Percentiles rank a stretch among this genome's conserved stretches.
These are phyloP conservation scores for Vitis riparia DNA, from an alignment of 164 flowering plant genomes.

Conservation along the genomic window DNA sequence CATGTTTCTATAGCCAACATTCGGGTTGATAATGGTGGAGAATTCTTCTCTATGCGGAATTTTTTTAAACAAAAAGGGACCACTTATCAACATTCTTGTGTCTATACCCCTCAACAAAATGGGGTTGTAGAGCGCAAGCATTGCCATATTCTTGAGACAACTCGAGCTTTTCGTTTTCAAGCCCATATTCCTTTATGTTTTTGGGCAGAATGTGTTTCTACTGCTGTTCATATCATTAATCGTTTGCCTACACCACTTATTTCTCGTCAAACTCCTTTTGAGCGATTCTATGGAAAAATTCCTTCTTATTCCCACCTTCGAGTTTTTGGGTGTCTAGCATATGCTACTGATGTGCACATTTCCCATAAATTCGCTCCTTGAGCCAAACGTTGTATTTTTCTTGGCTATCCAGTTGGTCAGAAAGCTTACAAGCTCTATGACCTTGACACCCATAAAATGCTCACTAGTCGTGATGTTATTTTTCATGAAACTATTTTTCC, in stretches of 20 bases:
- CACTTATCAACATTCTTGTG: too few species aligned
- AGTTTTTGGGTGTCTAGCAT: constrained; percentile 5
- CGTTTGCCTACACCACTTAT: neutral
- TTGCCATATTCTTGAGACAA: constrained; percentile 5
- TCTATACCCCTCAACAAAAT: constrained; percentile 3
- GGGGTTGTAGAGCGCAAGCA: constrained; percentile 11
- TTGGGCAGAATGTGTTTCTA: constrained; percentile 13
- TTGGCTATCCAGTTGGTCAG: constrained; percentile 13
- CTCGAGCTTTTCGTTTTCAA: constrained; percentile 8
- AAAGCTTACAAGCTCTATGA: constrained; percentile 15
- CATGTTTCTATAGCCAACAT: too few species aligned
- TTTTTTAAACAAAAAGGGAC: too few species aligned
- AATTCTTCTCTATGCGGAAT: too few species aligned
- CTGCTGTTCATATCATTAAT: constrained; percentile 6
- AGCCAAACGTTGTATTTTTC: constrained; percentile 5
- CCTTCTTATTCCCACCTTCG: neutral
- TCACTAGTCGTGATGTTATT: too few species aligned
- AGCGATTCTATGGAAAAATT: neutral
- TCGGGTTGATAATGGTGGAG: too few species aligned
- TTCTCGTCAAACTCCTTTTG: neutral
- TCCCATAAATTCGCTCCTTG: constrained; percentile 9
- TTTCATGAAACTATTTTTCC: neutral
- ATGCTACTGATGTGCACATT: neutral
- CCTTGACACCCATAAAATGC: neutral
- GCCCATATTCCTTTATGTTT: neutral